phyloP scores from a whole-genome alignment of 2,329 filamentous ascomycete species.

The Blumeria graminis region DNA sequence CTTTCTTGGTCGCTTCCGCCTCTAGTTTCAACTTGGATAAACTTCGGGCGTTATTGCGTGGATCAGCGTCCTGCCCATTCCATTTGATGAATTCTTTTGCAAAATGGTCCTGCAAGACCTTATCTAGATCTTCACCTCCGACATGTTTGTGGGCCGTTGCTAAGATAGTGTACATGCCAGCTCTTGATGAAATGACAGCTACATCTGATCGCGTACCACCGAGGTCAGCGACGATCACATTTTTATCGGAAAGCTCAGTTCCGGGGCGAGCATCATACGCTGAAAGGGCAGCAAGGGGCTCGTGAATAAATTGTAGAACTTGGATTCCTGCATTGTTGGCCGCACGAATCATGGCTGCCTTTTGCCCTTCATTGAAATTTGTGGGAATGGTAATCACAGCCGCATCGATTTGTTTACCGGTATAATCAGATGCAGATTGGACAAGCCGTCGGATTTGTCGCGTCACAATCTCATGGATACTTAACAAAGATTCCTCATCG shows the following conservation, averaged over 20 bases:
- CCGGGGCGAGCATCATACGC: constrained; percentile 78
- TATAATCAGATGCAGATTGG: constrained; percentile 67
- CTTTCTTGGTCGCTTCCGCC: constrained; percentile 76
- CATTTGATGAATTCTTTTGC: constrained; percentile 98
- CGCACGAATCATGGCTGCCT: constrained; percentile 51
- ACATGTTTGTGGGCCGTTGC: constrained; percentile 88
- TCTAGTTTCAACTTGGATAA: constrained; percentile 85
- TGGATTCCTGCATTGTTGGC: constrained; percentile 65
- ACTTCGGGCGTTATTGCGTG: constrained; percentile 54
- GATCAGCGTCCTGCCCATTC: constrained; percentile 43
- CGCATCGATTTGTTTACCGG: constrained; percentile 83
- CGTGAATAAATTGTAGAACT: constrained; percentile 76
- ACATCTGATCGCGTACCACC: constrained; percentile 86
- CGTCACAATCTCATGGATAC: constrained; percentile 59
- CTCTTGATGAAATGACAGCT: constrained; percentile 69
- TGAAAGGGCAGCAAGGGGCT: constrained; percentile 70
- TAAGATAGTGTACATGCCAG: constrained; percentile 88
- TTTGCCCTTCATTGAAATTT: constrained; percentile 75
- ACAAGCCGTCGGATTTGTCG: constrained; percentile 66
- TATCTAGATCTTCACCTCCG: constrained; percentile 63
- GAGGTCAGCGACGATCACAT: constrained; percentile 73
- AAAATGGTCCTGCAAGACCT: constrained; percentile 85
- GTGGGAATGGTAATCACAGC: constrained; percentile 86
- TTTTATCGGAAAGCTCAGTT: constrained; percentile 56
- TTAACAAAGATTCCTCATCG: constrained; percentile 38